Evolutionary conservation across 768 basidiomycete genomes (phyloP), one percentile per base, ranked within the genome.

Genomic region (Naganishia vaughanmartiniae): DNA sequence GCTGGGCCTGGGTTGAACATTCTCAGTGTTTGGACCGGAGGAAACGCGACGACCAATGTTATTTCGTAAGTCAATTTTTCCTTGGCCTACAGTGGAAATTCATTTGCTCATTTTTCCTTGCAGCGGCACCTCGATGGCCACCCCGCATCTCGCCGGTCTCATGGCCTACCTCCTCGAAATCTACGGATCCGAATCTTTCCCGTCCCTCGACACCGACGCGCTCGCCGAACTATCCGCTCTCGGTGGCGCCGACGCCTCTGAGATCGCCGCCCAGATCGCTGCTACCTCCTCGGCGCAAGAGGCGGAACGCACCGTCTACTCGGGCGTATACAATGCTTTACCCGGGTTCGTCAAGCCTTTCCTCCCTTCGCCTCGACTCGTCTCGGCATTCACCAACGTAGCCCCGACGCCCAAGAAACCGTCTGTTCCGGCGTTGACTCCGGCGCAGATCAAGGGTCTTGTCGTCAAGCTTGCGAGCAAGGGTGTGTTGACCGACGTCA

Each of bases 1-100:
- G 94, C 96, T 75, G 94, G 87, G 36, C 95, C 94, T 63, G 92
- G 88, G 71, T 83, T 94, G 72, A 92, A 92, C 84, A 95, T 97
- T 79, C 84, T 90, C 2, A 94, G 91, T 45, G 95, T 91, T 66
- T 96, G 87, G 84, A 92, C 85, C 70, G 88, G 88, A 36, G 85
- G 86, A 71, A 80, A 79, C 70, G 78, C 72, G 5, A 86, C 90
- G n/a, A 84, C 84, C 58, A 87, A 88, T 75, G 90, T 89, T 11
- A 87, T 96, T 74, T 92, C 72, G 63, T 67, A 46, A 58, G 56
- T 67, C 9, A 21, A 28, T 7, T 15, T 2, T 7, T 30, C 19
- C 6, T 21, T 21, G 9, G 42, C 42, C 10, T 30, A 30, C 10
- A 1, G 54, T 21, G 12, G 28, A 42, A 36, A 30, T 3, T 54